Evolutionary conservation across 495 filamentous ascomycete species (phyloP), one percentile per base, ranked within the genome.

Genomic region (Aspergillus olivimuriae): DNA sequence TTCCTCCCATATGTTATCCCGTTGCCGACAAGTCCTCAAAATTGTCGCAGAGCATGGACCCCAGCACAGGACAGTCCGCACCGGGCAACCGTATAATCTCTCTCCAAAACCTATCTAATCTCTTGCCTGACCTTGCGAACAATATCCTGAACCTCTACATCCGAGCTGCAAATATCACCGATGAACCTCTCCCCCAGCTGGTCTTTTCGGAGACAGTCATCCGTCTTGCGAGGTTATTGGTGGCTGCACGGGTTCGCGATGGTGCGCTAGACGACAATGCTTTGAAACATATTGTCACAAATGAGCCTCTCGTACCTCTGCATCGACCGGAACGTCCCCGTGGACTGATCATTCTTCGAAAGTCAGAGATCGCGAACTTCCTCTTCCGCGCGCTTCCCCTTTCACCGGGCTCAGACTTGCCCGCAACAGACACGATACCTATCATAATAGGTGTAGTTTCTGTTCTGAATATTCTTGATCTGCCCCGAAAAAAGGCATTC

Each of bases 391-490:
- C 86, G 10, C 77, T 88, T 33, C 89, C 88, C 12, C 62, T 76
- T 1, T 73, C 75, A 3, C 51, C 65, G 15, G 62, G 73, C 19
- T 62, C 75, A 11, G 84, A 89, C 40, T 53, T 83, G 23, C 71
- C 81, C 16, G 77, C 80, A 7, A 79, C 76, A 17, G 90, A 96
- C 63, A 73, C 81, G 11, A 76, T 82, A 20, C 76, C 78, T 5
- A 84, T 95, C 15, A 76, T 96, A 8, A 82, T 87, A 39, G 94
- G 89, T 14, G 87, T 95, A 43, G 78, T 88, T n/a, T 83, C 84
- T 30, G 76, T 95, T 28, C 69, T 94, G 17, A 82, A 87, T 17
- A 62, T 74, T 15, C 63, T 97, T 16, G 87, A 86, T 9, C 75
- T 88, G 41, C 76, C 86, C 36, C 75, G 92, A 43, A 94, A 94